These are phyloP conservation scores for Gremmenia infestans DNA, from an alignment of 2,329 filamentous ascomycete species.

Conservation along the genomic window DNA sequence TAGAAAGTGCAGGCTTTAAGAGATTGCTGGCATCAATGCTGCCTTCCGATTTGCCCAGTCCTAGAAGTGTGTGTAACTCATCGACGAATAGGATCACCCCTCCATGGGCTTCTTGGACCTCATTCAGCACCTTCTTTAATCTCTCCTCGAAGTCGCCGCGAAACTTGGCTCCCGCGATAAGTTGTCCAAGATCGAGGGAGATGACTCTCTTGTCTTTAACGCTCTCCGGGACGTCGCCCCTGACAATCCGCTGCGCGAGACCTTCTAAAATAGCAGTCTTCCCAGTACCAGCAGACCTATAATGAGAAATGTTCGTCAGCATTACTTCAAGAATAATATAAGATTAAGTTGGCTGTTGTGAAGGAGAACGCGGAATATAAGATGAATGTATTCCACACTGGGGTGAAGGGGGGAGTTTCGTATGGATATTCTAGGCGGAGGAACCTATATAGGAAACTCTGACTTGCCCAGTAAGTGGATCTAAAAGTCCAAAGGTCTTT, in stretches of 20 bases:
- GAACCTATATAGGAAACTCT: too few species aligned
- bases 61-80: conserved; percentile 85
- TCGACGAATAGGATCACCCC: conserved; percentile 93
- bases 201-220: conserved; percentile 93
- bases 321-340: too few species aligned
- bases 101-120: conserved; percentile 79
- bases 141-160: conserved; percentile 94
- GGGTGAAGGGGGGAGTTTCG: too few species aligned
- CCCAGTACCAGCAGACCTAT: conserved; percentile 59
- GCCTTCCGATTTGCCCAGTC: conserved; percentile 90
- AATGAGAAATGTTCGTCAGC: too few species aligned
- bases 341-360: too few species aligned
- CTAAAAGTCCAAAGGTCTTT: too few species aligned
- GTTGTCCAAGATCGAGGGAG: conserved; percentile 78
- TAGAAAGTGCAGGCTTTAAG: conserved; percentile 85
- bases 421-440: too few species aligned
- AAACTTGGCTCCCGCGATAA: conserved; percentile 95
- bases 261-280: conserved; percentile 94
- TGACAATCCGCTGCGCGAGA: conserved; percentile 81
- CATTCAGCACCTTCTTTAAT: conserved; percentile 82
- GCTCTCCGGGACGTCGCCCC: conserved; percentile 90
- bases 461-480: too few species aligned
- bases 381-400: background rate
- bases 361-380: background rate
- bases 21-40: conserved; percentile 96